Evolutionary conservation across 2,329 filamentous ascomycete genomes (phyloP), one percentile per base, ranked within the genome.

Genomic region (Neofusicoccum sp.): DNA sequence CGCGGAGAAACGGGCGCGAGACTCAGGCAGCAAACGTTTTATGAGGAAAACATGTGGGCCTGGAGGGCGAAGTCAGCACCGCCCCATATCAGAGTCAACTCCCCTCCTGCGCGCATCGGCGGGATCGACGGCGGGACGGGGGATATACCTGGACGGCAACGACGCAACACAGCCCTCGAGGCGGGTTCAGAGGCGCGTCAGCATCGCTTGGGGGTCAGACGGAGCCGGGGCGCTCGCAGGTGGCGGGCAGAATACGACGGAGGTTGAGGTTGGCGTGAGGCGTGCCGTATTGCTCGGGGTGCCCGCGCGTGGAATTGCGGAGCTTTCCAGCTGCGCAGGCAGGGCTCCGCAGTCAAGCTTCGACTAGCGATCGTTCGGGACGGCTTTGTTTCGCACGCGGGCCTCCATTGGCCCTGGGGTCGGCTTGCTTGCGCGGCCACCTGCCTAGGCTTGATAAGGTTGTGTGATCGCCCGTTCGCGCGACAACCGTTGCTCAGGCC

Each of bases 401-500:
- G 29, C 54, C 14, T 28, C 41, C 45, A 58, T 58, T 58, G 54
- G 54, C 41, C 41, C 41, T 31, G n/a, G 54, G 41, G 9, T 29
- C n/a, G 14, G 36, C 34, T 39, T 58, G 54, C 54, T 58, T 58
- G 54, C 54, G 54, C 41, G 54, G 54, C 54, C 54, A 58, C 28
- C 41, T 58, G 54, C 54, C 54, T 45, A 45, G 34, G 41, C 39
- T 58, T 44, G 54, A 58, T 58, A 58, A 58, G 54, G 41, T 58
- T 58, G 54, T 58, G n/a, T 58, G 54, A 58, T 58, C 54, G 54
- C 39, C 54, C 54, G 54, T 58, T 58, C 54, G 54, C 54, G 54
- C 41, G 39, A 58, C 54, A 45, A 58, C 54, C 12, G 37, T 29
- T 56, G 52, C 52, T 41, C 52, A 8, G 29, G 14, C 49, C 37